Evolutionary conservation across 495 filamentous ascomycete genomes (phyloP).

Genomic region (Hypoxylon lenormandii): DNA sequence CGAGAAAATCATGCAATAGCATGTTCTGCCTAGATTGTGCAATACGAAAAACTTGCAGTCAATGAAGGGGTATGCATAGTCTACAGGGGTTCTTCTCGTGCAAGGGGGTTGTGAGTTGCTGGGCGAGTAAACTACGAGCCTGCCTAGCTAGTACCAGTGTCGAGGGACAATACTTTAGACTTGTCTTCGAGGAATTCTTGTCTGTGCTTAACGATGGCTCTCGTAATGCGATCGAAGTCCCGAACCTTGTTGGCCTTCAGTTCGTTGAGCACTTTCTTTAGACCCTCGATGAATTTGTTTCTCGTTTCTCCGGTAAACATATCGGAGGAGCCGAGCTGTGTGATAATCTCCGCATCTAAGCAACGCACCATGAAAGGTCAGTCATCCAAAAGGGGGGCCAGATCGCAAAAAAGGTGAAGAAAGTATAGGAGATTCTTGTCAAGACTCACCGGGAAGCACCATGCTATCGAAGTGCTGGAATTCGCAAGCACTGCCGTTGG

Average conservation of each 20-base stretch:
- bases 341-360: conserved; percentile 87
- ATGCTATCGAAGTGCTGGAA: conserved; percentile 86
- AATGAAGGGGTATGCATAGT: conserved; percentile 16
- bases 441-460: conserved; percentile 80
- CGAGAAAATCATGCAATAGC: conserved; percentile 22
- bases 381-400: conserved; percentile 62
- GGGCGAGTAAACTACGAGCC: conserved; percentile 50
- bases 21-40: conserved; percentile 22
- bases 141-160: conserved; percentile 47
- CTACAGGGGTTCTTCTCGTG: conserved; percentile 43
- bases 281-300: conserved; percentile 76
- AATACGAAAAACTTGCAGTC: conserved; percentile 11
- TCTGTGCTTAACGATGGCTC: conserved; percentile 85
- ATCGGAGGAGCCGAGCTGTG: conserved; percentile 81
- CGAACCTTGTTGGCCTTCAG: conserved; percentile 78
- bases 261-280: conserved; percentile 79
- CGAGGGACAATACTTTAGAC: conserved; percentile 63
- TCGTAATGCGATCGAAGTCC: conserved; percentile 83
- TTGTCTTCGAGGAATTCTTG: conserved; percentile 63
- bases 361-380: conserved; percentile 69
- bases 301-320: conserved; percentile 76
- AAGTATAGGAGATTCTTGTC: conserved; percentile 17
- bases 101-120: conserved; percentile 27
- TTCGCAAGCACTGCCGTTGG: conserved; percentile 72
- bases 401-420: conserved; percentile 42